A percentile compares a stretch with the other conserved stretches of the same genome.
phyloP scores from a whole-genome alignment of 306 rosid genomes.

The Malus asiatica region DNA sequence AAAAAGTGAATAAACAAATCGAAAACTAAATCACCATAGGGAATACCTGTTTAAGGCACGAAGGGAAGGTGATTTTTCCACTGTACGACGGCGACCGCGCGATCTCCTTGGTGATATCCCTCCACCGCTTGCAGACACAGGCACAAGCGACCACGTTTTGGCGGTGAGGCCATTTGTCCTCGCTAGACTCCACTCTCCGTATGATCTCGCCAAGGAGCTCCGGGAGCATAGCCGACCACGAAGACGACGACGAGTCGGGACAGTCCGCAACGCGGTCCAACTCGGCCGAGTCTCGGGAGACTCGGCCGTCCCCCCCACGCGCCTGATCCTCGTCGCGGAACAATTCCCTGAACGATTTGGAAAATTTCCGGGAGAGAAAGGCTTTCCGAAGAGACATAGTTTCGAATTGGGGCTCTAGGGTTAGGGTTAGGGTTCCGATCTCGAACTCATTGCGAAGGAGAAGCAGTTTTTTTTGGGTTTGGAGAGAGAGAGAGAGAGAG shows the following conservation, averaged over 20 bases:
- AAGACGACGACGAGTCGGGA: slow-evolving; percentile 16
- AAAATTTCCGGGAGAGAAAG: slow-evolving; percentile 63
- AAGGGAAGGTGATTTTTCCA: slow-evolving; percentile 86
- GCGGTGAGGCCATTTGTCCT: slow-evolving; percentile 76
- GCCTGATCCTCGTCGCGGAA: slow-evolving; percentile 12
- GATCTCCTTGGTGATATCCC: slow-evolving; percentile 69
- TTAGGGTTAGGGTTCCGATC: slow-evolving; percentile 17
- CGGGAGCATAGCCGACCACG: slow-evolving; percentile 80
- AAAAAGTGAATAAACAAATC: too few species aligned
- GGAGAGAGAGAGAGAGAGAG: neutral
- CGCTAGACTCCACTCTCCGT: slow-evolving; percentile 60
- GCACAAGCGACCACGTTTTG: slow-evolving; percentile 81
- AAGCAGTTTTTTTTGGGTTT: neutral
- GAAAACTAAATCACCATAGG: neutral
- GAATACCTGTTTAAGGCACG: slow-evolving; percentile 86
- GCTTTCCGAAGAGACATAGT: slow-evolving; percentile 59
- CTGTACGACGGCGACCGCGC: slow-evolving; percentile 34
- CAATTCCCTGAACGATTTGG: slow-evolving; percentile 55
- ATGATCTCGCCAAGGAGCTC: slow-evolving; percentile 85
- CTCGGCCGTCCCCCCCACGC: neutral
- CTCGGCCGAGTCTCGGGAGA: slow-evolving; percentile 2
- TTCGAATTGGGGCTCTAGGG: neutral
- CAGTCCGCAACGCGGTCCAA: slow-evolving; percentile 4
- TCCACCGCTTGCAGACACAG: slow-evolving; percentile 93
- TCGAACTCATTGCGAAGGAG: slow-evolving; percentile 11